phyloP scores from a whole-genome alignment of 2,329 filamentous ascomycete species.

The Scytalidium lignicola region DNA sequence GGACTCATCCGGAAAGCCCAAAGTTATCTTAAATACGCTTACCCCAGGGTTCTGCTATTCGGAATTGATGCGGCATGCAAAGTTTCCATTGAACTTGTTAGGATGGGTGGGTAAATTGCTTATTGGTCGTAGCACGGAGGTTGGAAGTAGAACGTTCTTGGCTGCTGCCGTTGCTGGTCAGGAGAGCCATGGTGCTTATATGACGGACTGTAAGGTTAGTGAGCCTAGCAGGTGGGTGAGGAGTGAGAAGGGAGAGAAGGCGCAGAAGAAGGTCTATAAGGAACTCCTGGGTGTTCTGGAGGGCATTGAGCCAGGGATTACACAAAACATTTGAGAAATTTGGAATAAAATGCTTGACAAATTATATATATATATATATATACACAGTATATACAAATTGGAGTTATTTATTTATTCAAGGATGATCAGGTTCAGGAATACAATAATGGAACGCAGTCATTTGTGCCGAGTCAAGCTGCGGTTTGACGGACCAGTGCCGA shows the following conservation, averaged over 20 bases:
- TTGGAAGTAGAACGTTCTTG: slow-evolving; percentile 29
- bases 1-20: slow-evolving; percentile 14
- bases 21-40: slow-evolving; percentile 29
- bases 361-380: too few relatives aligned
- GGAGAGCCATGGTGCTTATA: slow-evolving; percentile 26
- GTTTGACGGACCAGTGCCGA: neutral
- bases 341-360: too few relatives aligned
- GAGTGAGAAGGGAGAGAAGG: slow-evolving; percentile 30
- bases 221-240: slow-evolving; percentile 26
- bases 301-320: slow-evolving; percentile 34
- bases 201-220: slow-evolving; percentile 20
- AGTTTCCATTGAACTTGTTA: slow-evolving; percentile 18
- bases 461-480: too few relatives aligned
- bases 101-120: slow-evolving; percentile 18
- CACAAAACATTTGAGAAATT: slow-evolving; percentile 22
- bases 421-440: too few relatives aligned
- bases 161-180: slow-evolving; percentile 23
- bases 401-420: too few relatives aligned
- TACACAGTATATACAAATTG: too few relatives aligned
- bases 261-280: slow-evolving; percentile 32
- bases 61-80: slow-evolving; percentile 26
- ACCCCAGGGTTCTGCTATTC: slow-evolving; percentile 30
- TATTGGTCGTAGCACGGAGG: slow-evolving; percentile 26
- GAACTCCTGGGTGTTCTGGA: slow-evolving; percentile 39
- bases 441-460: too few relatives aligned